Percentiles rank a stretch among this genome's conserved stretches.
Evolutionary conservation across 345 rosid species (phyloP).

Genomic region (Eucalyptus erythrocorys): DNA sequence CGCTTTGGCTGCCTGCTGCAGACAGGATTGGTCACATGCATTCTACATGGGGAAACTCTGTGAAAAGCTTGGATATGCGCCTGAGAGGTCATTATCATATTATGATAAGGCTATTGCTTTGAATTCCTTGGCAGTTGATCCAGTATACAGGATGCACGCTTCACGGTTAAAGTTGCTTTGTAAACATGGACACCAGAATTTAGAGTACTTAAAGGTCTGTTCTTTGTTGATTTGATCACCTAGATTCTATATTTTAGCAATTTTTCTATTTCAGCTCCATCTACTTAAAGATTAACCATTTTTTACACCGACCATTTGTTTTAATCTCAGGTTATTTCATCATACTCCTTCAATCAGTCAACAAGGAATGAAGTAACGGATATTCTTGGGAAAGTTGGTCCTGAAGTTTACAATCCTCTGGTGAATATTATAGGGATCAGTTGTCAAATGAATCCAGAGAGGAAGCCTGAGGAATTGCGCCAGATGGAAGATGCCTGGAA

Average conservation of each 20-base stretch:
- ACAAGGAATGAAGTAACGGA: conserved; percentile 42
- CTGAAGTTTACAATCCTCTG: conserved; percentile 23
- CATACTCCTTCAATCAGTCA: conserved; percentile 49
- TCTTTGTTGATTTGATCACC: not conserved
- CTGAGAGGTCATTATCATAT: conserved; percentile 53
- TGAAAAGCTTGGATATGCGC: conserved; percentile 77
- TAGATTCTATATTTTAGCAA: not conserved
- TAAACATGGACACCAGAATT: conserved; percentile 48
- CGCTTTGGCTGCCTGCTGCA: conserved; percentile 13
- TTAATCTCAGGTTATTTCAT: conserved; percentile 43
- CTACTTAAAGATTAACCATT: not conserved
- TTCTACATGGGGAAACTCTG: conserved; percentile 93
- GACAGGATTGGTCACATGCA: conserved; percentile 97
- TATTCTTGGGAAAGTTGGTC: conserved; percentile 27
- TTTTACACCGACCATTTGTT: not conserved
- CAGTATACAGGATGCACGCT: conserved; percentile 95
- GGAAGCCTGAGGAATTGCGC: conserved; percentile 26
- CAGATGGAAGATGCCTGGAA: conserved; percentile 63
- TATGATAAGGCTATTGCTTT: conserved; percentile 67
- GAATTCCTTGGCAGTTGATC: conserved; percentile 85
- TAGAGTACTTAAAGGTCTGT: conserved; percentile 69
- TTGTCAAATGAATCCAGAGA: conserved; percentile 20
- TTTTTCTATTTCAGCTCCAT: not conserved
- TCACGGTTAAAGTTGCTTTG: conserved; percentile 83
- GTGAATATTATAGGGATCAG: conserved; percentile 26